phyloP scores from a whole-genome alignment of 208 protist species.

The Balamuthia mandrillaris region DNA sequence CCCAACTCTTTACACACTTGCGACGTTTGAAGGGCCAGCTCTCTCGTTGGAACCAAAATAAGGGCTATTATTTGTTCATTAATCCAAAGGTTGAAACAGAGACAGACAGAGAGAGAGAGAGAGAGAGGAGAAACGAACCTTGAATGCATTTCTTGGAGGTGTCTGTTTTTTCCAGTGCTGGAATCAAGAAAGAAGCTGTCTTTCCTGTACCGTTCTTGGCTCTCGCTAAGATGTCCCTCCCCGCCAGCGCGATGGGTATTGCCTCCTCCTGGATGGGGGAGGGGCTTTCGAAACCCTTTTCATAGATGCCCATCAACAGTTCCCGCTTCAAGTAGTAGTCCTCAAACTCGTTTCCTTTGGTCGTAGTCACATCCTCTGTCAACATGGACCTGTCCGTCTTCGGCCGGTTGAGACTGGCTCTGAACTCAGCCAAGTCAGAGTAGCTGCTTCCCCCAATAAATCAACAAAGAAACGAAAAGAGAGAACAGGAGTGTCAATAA shows the following conservation, averaged over 20 bases:
- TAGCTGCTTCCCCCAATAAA: too few relatives aligned
- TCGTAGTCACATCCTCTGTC: slow-evolving; percentile 95
- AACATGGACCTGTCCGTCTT: slow-evolving; percentile 1
- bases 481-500: too few relatives aligned
- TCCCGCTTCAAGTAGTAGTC: slow-evolving; percentile 96
- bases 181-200: slow-evolving; percentile 98
- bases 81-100: not conserved
- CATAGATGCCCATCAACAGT: slow-evolving; percentile 98
- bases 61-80: slow-evolving; percentile 70
- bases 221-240: slow-evolving; percentile 93
- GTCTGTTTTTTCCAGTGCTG: slow-evolving; percentile 94
- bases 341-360: slow-evolving; percentile 96
- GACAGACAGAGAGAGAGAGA: not conserved
- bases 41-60: slow-evolving; percentile 95
- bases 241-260: slow-evolving; percentile 94
- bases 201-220: slow-evolving; percentile 99
- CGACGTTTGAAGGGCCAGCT: slow-evolving; percentile 96
- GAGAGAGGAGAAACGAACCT: slow-evolving; percentile 55
- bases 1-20: slow-evolving; percentile 97
- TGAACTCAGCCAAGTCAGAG: too few relatives aligned
- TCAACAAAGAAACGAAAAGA: too few relatives aligned
- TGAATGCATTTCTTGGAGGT: slow-evolving; percentile 87
- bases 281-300: slow-evolving; percentile 96
- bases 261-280: slow-evolving; percentile 97
- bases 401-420: too few relatives aligned